A percentile compares a stretch with the other conserved stretches of the same genome.
Evolutionary conservation across 176 grass and related monocot species (phyloP).

Genomic region (Cenchrus americanus): DNA sequence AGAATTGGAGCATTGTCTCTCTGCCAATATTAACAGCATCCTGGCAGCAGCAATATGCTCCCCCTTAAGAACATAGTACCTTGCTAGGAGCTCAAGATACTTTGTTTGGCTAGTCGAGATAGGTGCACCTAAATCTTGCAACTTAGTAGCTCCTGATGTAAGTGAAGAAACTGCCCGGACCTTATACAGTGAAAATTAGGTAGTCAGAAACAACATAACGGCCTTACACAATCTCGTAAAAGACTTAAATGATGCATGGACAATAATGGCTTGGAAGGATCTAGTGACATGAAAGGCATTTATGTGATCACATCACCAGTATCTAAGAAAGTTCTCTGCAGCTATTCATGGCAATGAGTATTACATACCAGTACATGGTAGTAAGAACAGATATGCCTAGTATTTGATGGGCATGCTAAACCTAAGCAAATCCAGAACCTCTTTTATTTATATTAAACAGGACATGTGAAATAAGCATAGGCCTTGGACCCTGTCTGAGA

Average conservation of each 20-base stretch:
- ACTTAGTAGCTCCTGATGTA: constrained; percentile 38
- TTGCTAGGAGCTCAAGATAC: constrained; percentile 83
- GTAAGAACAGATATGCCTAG: neutral
- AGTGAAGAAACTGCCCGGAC: constrained; percentile 50
- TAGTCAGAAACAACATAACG: constrained; percentile 23
- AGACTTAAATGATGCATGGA: neutral
- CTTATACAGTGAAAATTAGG: constrained; percentile 33
- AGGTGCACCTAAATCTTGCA: constrained; percentile 55
- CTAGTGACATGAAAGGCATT: constrained; percentile 22
- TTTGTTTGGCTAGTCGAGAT: constrained; percentile 68
- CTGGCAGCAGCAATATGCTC: constrained; percentile 89
- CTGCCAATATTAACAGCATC: constrained; percentile 78
- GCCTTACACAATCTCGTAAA: neutral
- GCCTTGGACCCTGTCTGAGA: neutral
- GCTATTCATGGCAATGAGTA: constrained; percentile 1
- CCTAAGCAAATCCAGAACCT: constrained; percentile 11
- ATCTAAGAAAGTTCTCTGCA: constrained; percentile 13
- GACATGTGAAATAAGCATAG: neutral
- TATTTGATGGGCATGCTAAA: constrained; percentile 29
- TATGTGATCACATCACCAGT: constrained; percentile 21
- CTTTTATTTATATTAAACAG: constrained; percentile 19
- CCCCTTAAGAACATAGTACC: constrained; percentile 85
- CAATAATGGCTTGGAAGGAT: constrained; percentile 28
- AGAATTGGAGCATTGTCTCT: constrained; percentile 74
- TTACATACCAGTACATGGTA: neutral